phyloP scores from a whole-genome alignment of 805 yeast species.

The Grigorovia humatica region DNA sequence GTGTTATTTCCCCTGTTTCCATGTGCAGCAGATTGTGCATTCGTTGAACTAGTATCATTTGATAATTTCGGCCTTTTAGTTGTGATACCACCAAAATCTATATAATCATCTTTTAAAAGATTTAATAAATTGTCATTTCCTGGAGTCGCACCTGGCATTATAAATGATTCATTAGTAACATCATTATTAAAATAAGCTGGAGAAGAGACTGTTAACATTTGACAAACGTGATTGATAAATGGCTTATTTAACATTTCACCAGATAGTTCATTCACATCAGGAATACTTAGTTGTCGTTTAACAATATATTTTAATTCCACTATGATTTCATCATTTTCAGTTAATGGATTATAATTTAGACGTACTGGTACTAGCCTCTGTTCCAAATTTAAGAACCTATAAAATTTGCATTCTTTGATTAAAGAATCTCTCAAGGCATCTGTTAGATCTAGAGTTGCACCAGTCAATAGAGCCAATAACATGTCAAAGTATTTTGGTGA shows the following conservation, averaged over 20 bases:
- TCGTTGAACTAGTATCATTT: neutral
- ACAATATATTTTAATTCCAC: conserved; percentile 39
- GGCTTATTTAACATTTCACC: neutral
- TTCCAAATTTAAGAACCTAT: conserved; percentile 64
- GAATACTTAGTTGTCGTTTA: conserved; percentile 26
- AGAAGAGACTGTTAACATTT: neutral
- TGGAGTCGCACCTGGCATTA: conserved; percentile 1
- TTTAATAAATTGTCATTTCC: neutral
- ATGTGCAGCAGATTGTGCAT: neutral
- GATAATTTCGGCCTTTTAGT: neutral
- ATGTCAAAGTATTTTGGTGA: conserved; percentile 46
- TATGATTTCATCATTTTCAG: conserved; percentile 45
- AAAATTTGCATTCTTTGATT: conserved; percentile 64
- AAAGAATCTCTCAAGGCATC: conserved; percentile 49
- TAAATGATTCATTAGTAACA: neutral
- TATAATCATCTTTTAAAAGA: neutral
- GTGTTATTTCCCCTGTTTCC: neutral
- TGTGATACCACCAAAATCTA: neutral
- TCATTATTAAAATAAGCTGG: neutral
- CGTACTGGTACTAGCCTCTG: conserved; percentile 51
- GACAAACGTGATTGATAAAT: neutral
- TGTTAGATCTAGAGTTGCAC: conserved; percentile 40
- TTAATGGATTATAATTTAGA: conserved; percentile 43
- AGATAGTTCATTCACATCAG: neutral
- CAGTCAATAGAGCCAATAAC: conserved; percentile 45